Evolutionary conservation across 2,329 filamentous ascomycete species (phyloP).

Genomic region (Didymella lethalis): DNA sequence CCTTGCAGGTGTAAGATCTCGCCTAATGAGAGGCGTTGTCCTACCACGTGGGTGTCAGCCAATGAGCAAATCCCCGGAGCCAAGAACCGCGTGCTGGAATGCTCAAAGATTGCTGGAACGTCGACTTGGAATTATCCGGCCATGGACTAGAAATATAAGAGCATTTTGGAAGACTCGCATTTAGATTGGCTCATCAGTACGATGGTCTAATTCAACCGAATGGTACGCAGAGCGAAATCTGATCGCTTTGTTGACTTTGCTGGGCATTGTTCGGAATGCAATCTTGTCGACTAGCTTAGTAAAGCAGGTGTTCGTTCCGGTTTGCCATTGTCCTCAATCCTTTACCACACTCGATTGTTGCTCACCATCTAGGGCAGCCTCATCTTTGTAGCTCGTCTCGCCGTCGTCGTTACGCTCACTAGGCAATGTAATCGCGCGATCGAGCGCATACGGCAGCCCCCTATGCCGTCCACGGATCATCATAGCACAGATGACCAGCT

Average conservation of each 20-base stretch:
- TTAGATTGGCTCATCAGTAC: not conserved
- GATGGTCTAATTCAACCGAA: not conserved
- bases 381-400: conserved; percentile 3
- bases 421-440: conserved; percentile 53
- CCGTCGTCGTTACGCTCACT: conserved; percentile 15
- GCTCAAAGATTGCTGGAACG: not conserved
- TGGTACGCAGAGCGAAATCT: not conserved
- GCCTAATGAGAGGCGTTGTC: conserved; percentile 15
- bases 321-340: not conserved
- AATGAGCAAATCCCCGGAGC: not conserved
- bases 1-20: conserved; percentile 14
- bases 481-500: conserved; percentile 62
- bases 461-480: conserved; percentile 65
- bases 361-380: not conserved
- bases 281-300: not conserved
- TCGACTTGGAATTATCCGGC: not conserved
- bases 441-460: conserved; percentile 62
- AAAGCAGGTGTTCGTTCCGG: not conserved
- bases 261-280: not conserved
- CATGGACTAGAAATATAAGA: not conserved
- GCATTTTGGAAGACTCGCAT: not conserved
- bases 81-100: not conserved
- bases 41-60: conserved; percentile 6
- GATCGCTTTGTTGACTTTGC: not conserved
- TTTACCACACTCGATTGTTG: not conserved